These are phyloP conservation scores for Collybiopsis luxurians DNA, from an alignment of 768 basidiomycete species.

Conservation along the genomic window DNA sequence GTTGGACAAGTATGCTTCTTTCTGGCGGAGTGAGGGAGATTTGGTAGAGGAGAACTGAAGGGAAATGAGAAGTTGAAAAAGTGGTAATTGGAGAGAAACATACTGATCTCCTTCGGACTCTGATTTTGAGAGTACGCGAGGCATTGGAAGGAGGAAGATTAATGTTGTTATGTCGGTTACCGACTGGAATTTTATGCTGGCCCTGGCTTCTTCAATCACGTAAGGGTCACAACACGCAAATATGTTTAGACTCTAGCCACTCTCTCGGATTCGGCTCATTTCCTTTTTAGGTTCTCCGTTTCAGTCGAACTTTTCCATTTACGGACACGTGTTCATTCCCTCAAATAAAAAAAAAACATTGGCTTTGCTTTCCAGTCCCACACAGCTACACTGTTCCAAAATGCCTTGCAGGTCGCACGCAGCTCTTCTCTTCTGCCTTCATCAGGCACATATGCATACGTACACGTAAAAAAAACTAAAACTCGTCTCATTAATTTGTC, in stretches of 20 bases:
- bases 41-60: neutral
- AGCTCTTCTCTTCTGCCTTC: neutral
- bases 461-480: constrained; percentile 2
- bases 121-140: constrained; percentile 3
- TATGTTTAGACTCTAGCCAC: constrained; percentile 6
- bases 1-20: constrained; percentile 65
- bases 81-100: neutral
- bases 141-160: constrained; percentile 1
- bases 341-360: too few relatives aligned
- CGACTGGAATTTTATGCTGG: constrained; percentile 1
- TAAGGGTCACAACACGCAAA: neutral
- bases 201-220: constrained; percentile 2
- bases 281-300: neutral
- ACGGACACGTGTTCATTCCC: neutral
- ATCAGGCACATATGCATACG: constrained; percentile 1
- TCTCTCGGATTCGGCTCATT: constrained; percentile 6
- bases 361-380: too few relatives aligned
- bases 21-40: constrained; percentile 20
- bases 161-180: constrained; percentile 5
- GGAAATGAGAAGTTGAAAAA: neutral
- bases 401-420: too few relatives aligned
- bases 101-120: neutral
- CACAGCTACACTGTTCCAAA: too few relatives aligned
- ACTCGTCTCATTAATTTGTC: neutral
- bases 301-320: neutral